Evolutionary conservation across 2,329 filamentous ascomycete genomes (phyloP).

Genomic region (Venturia nashicola): DNA sequence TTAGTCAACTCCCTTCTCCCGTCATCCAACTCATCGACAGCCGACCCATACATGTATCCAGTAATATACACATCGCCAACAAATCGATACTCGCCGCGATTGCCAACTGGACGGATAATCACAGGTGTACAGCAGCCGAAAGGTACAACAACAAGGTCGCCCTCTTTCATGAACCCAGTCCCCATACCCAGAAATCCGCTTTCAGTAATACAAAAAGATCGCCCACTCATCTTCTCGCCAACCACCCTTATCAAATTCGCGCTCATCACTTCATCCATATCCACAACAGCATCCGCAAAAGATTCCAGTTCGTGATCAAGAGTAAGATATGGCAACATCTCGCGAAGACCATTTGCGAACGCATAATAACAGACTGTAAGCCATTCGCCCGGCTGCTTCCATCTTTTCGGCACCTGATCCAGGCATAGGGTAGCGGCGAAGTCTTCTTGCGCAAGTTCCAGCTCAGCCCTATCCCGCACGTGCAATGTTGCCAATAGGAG

Average conservation of each 20-base stretch:
- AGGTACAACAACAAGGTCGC: slow-evolving; percentile 23
- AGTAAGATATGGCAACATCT: slow-evolving; percentile 12
- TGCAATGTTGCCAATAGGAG: slow-evolving; percentile 14
- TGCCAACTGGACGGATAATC: slow-evolving; percentile 18
- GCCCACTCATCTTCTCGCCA: slow-evolving; percentile 15
- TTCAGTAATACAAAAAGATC: slow-evolving; percentile 15
- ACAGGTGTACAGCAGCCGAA: slow-evolving; percentile 25
- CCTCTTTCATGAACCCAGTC: slow-evolving; percentile 18
- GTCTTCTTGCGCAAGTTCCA: slow-evolving; percentile 14
- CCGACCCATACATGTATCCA: slow-evolving; percentile 23
- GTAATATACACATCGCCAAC: slow-evolving; percentile 25
- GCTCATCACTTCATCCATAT: slow-evolving; percentile 9
- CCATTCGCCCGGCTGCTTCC: slow-evolving; percentile 13
- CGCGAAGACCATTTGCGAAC: slow-evolving; percentile 13
- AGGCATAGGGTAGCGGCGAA: slow-evolving; percentile 22
- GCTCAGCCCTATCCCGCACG: slow-evolving; percentile 2
- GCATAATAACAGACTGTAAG: slow-evolving; percentile 14
- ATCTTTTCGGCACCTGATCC: slow-evolving; percentile 14
- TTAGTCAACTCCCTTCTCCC: slow-evolving; percentile 8
- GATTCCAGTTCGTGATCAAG: slow-evolving; percentile 13
- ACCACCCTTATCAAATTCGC: slow-evolving; percentile 14
- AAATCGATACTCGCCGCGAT: slow-evolving; percentile 17
- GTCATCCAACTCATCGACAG: slow-evolving; percentile 16
- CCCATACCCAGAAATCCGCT: slow-evolving; percentile 21
- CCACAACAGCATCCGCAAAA: slow-evolving; percentile 9